Base-by-base conservation (phyloP, 2,329 filamentous ascomycete species). In the Fusarium buxicola region DNA sequence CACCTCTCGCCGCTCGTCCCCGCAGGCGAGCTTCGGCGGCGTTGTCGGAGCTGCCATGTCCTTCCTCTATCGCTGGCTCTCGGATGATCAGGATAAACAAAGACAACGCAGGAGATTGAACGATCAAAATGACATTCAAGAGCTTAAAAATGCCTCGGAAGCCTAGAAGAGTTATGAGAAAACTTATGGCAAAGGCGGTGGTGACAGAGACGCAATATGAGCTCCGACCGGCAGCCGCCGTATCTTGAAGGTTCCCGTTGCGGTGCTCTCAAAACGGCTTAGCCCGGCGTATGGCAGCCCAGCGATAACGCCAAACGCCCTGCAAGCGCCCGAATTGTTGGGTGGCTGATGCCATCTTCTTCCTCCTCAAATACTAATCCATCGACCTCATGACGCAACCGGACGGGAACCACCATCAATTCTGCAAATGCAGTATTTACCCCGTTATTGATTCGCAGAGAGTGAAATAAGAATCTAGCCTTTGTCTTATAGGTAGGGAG, bases 241-340 rank as follows among this genome's bases (percentile, higher is more conserved):
- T 55, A 35, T 48, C 44, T 32, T 24, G 10, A 27, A 7, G 30
- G 44, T 43, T 47, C 43, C 38, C 25, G 34, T 50, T 60, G 27
- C 10, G 31, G 57, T 49, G 27, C 51, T 43, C 34, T 6, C 21
- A 18, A 57, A 36, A 35, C 43, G 43, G 45, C 58, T 54, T 61
- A 49, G 30, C 58, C 16, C 61, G 65, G 58, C 62, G 62, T 66
- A 65, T 66, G 52, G 61, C 32, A 44, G 35, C 47, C 16, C 61
- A 9, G 52, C 48, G 62, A 65, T 65, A 65, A 66, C 62, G 62
- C 62, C 62, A 36, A 65, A 66, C 62, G 62, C 62, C 62, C 40
- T 64, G 39, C 30, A 53, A 61, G 45, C 55, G 6, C 21, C 21
- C 21, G 21, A 24, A 50, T 16, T 31, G 47, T 32, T 32, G 15